These are phyloP conservation scores for Kodamaea neixiangensis DNA, from an alignment of 805 yeast species.

Conservation along the genomic window DNA sequence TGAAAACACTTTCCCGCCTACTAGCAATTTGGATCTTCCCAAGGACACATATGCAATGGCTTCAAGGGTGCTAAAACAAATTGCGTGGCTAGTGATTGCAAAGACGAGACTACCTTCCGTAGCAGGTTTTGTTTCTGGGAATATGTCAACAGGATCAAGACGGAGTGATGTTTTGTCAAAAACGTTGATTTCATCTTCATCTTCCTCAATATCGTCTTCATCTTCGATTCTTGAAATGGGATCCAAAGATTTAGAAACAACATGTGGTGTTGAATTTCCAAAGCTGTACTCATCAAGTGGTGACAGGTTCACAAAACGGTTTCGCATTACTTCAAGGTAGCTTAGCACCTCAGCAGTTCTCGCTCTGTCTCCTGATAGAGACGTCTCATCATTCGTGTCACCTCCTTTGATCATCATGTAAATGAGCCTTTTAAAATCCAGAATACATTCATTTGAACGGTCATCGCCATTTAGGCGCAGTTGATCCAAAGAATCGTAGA, in stretches of 20 bases:
- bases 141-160: neutral
- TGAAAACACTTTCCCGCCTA: neutral
- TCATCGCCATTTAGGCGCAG: neutral
- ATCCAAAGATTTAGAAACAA: neutral
- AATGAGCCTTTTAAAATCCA: slow-evolving; percentile 23
- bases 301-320: neutral
- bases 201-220: neutral
- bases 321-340: slow-evolving; percentile 21
- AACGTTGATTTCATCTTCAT: neutral
- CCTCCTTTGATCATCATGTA: slow-evolving; percentile 36
- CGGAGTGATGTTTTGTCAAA: neutral
- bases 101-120: neutral
- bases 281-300: neutral
- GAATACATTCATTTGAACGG: neutral
- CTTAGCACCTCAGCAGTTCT: slow-evolving; percentile 21
- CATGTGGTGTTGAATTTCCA: neutral
- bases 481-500: slow-evolving; percentile 10
- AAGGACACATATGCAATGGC: neutral
- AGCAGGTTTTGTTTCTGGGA: neutral
- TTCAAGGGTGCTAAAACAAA: neutral
- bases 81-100: neutral
- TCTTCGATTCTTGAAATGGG: neutral
- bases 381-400: slow-evolving; percentile 1
- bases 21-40: neutral
- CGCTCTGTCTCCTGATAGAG: slow-evolving; percentile 8